These are phyloP conservation scores for Punctularia strigosozonata DNA, from an alignment of 768 basidiomycete species.

Conservation along the genomic window DNA sequence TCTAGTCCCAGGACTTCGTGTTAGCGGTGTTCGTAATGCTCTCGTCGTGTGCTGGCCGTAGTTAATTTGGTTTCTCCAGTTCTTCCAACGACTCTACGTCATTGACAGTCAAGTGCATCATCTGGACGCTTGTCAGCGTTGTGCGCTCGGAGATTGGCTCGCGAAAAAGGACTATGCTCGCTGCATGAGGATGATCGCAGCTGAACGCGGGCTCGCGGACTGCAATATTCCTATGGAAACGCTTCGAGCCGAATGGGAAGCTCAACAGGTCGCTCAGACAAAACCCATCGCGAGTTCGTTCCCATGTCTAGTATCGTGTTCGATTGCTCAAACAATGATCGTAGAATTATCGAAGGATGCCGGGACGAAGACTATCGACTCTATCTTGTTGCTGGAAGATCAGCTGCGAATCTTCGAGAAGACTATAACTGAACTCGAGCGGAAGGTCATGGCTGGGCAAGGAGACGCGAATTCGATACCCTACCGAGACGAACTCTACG, in stretches of 20 bases:
- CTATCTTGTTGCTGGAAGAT: not conserved
- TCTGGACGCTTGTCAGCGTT: conserved; percentile 6
- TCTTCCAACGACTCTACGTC: conserved; percentile 15
- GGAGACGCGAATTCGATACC: not conserved
- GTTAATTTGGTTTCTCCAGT: conserved; percentile 10
- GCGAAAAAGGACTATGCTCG: not conserved
- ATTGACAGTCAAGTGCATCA: conserved; percentile 16
- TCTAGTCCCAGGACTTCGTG: conserved; percentile 10
- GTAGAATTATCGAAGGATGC: not conserved
- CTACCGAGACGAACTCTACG: not conserved
- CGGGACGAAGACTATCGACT: not conserved
- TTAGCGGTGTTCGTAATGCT: conserved; percentile 10
- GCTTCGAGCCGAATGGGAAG: not conserved
- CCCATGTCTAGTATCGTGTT: not conserved
- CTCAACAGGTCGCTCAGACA: not conserved
- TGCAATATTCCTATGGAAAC: not conserved
- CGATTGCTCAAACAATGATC: not conserved
- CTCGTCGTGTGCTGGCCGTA: conserved; percentile 1
- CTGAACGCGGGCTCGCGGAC: not conserved
- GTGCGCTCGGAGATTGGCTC: conserved; percentile 10
- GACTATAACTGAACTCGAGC: not conserved
- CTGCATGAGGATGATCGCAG: not conserved
- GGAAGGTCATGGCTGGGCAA: not conserved
- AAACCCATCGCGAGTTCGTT: not conserved
- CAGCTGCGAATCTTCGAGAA: not conserved